Conservation (phyloP, 768 basidiomycete genomes). For the Leccinum imitatum region DNA sequence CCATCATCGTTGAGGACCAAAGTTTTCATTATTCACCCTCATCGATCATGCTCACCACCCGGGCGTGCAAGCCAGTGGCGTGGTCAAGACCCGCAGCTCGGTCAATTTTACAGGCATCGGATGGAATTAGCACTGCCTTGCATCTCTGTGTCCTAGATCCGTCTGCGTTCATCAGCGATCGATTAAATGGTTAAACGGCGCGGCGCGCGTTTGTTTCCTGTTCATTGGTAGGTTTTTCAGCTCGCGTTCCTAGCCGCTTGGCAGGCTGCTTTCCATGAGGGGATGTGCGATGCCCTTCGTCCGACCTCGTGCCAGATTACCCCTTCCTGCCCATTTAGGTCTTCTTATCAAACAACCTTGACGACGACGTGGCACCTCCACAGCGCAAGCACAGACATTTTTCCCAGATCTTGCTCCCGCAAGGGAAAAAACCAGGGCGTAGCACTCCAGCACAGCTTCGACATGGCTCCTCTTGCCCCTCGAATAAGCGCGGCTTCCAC, state of each 20-base stretch:
- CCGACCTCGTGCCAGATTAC: constrained; percentile 32
- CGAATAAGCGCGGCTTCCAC: constrained; percentile 4
- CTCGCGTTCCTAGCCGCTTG: constrained; percentile 22
- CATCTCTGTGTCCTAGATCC: constrained; percentile 15
- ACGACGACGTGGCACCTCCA: constrained; percentile 32
- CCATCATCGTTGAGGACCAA: constrained; percentile 3
- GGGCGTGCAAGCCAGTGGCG: constrained; percentile 3
- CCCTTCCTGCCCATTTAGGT: constrained; percentile 27
- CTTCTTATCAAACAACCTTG: constrained; percentile 26
- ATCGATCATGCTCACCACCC: constrained; percentile 8
- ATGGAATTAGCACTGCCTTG: constrained; percentile 6
- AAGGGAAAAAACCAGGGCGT: constrained; percentile 32
- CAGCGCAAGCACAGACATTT: constrained; percentile 17
- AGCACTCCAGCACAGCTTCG: constrained; percentile 22
- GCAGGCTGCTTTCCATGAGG: constrained; percentile 26
- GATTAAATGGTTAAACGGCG: constrained; percentile 10
- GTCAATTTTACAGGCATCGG: constrained; percentile 6
- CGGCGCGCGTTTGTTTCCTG: constrained; percentile 9
- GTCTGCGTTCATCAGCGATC: constrained; percentile 5
- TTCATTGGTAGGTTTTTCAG: constrained; percentile 15
- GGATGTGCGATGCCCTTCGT: constrained; percentile 22
- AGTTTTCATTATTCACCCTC: not conserved
- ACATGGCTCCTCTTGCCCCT: constrained; percentile 7
- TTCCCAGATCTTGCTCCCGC: constrained; percentile 19
- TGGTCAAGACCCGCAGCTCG: constrained; percentile 2